Base-by-base conservation (phyloP, 2,329 filamentous ascomycete genomes). In the Ascochyta clinopodiicola region DNA sequence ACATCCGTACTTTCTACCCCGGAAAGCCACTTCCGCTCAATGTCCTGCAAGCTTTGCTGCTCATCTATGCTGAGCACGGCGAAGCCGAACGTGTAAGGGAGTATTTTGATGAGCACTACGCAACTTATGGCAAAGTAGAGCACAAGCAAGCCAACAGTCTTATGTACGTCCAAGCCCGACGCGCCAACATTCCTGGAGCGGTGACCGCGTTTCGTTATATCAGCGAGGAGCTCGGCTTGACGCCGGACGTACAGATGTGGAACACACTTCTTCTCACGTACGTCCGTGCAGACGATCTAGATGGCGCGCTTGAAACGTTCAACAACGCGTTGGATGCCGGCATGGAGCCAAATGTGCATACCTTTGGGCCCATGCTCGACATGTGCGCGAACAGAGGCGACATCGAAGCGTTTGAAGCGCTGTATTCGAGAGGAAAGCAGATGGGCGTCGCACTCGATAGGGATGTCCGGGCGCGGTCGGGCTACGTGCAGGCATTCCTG, bases 191-290 rank as follows among this genome's bases (percentile, higher is more conserved):
- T 0, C 68, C 78, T 3, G 80, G 84, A 45, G 85, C 88, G 0
- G 77, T 84, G 44, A 72, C 78, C 19, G 83, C 88, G 32, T 89
- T 97, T 57, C 69, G 85, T 42, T 79, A 82, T n/a, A 85, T 95
- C 51, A 69, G 72, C 22, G 64, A 76, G 6, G 79, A 85, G 44
- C 88, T 87, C 65, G 75, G 78, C 1, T 64, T 89, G 15, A 62
- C 78, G 37, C 88, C 88, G 6, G 84, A 86, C 60, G 72, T 82
- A 1, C 71, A 80, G 32, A 86, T 84, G 59, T 96, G 89, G 88
- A 96, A 96, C 68, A 86, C 88, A 21, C 75, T 96, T 25, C 79
- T 98, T 40, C 86, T 88, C 66, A 88, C 89, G 2, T 84, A 92
- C 73, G 81, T 82, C 17, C 86, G 86, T 62, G 83, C 84, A 0